Base-by-base conservation (phyloP, 495 filamentous ascomycete species). In the Trichodelitschia bisporula region DNA sequence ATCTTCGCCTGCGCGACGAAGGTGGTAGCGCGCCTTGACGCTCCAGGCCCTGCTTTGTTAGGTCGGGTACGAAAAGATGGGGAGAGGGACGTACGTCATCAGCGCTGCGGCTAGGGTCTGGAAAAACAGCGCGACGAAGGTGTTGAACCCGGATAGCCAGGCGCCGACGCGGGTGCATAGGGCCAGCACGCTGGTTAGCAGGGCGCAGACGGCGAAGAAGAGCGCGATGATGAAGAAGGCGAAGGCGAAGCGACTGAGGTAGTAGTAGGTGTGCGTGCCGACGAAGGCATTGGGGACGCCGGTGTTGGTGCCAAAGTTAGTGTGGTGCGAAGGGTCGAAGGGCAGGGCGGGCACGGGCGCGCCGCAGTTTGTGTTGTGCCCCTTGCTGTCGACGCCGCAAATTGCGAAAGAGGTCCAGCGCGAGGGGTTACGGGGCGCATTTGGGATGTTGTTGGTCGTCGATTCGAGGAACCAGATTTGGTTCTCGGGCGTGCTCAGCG, bases 401-500 rank as follows among this genome's bases (percentile, higher is more conserved):
- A 84, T 48, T 40, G 70, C 67, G 64, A 82, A 84, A 54, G 72
- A 84, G 2, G 80, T 86, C 82, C 82, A 92, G 51, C 82, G 67
- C 4, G 77, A 69, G 4, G 63, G 37, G 19, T 61, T 19, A 14
- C 66, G 61, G 1, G 79, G 68, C 14, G 64, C 64, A 8, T 69
- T 54, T 42, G 37, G 40, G 29, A 89, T 80, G 41, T 56, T 64
- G 27, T 55, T 50, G 10, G 77, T 84, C 45, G 67, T 58, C 40
- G 70, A 73, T 44, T 72, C 61, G 18, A 92, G 65, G 60, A 90
- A 89, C 55, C 72, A 91, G 40, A 78, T 74, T 25, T 70, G 40
- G 39, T 72, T 64, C 12, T 79, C 55, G 3, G 82, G 82, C 9
- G 49, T 60, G 8, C 46, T 47, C 36, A 60, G 53, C 18, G 55